Evolutionary conservation across 805 yeast genomes (phyloP), one percentile per base, ranked within the genome.

Genomic region (Tetrapisispora arboricola): DNA sequence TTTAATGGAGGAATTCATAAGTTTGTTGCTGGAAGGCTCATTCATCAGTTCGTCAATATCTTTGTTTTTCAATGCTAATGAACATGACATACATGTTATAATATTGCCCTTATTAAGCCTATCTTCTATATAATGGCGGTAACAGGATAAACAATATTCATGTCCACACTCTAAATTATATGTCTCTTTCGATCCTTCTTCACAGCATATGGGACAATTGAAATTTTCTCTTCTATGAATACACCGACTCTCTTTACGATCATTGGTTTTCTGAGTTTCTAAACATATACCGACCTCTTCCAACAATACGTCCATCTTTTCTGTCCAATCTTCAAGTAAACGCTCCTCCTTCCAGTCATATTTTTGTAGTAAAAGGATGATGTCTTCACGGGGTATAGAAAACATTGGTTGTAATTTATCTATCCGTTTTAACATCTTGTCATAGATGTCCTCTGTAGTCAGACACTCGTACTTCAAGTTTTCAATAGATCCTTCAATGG

Each of bases 121-220:
- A 37, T 69, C 73, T 6, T 63, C 52, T 16, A 82, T 63, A 55
- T 85, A 88, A 26, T 67, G 68, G 13, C 63, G 54, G 57, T 81
- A 88, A 58, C 98, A 90, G 11, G 63, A 64, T 2, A 66, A 49
- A 56, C 98, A 92, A 49, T 67, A 82, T 39, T 64, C 66, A 58
- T 90, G 96, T 8, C 69, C 71, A 59, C 97, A 92, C 13, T 68
- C 68, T 15, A 85, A 58, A 3, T 70, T 60, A 50, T 76, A 84
- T 33, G 70, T 48, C 21, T 51, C 50, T 43, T 60, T 41, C 0
- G 54, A 53, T 21, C 64, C 66, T 0, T 71, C 72, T 18, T 80
- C 81, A 57, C 85, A 84, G 60, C 96, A 88, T n/a, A 88, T 78
- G 13, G 60, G 51, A 56, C 96, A 86, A 21, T 57, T 45, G 47